Base-by-base conservation (phyloP, 2,329 filamentous ascomycete genomes). In the Sphaerostilbella broomeana region DNA sequence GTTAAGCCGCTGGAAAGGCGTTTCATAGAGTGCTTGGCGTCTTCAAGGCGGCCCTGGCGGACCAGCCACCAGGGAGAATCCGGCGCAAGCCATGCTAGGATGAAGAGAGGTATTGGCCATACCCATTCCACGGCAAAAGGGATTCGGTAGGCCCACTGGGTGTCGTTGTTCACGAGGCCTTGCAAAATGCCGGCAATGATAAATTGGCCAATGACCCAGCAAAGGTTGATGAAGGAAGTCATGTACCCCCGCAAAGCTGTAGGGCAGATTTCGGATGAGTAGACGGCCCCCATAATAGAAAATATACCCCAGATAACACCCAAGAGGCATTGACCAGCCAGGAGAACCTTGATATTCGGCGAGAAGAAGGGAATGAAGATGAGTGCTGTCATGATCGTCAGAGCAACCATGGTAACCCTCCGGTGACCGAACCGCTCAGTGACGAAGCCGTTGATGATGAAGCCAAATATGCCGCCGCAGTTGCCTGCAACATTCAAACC, bases 361-460 rank as follows among this genome's bases (percentile, higher is more conserved):
- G 49, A 48, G 19, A 48, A 53, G 33, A 53, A 47, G 5, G 38
- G 41, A 8, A 52, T 46, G 28, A 50, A 52, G 21, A 53, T 47
- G 19, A 51, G 40, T 2, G 44, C 44, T 3, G 43, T 44, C 12
- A 68, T 54, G 50, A 58, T 38, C 4, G 63, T 43, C 31, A 75
- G 42, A 8, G 69, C 71, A 6, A 47, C 62, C 26, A 78, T 69
- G 46, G 80, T 67, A 10, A 73, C 76, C 51, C 68, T 70, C 13
- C 73, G 43, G n/a, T 46, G 49, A 4, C 51, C 49, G 20, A 46
- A 46, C 2, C 43, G 32, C 17, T 49, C 47, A 3, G 44, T 47
- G 13, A 48, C 35, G 26, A 43, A 46, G 22, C 49, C 48, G 29
- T 48, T 48, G 25, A 49, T 38, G 27, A 44, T 10, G 32, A 45